Percentiles rank a stretch among this genome's conserved stretches.
These are phyloP conservation scores for Penicillium sclerotiorum DNA, from an alignment of 2,329 filamentous ascomycete genomes.

Conservation along the genomic window DNA sequence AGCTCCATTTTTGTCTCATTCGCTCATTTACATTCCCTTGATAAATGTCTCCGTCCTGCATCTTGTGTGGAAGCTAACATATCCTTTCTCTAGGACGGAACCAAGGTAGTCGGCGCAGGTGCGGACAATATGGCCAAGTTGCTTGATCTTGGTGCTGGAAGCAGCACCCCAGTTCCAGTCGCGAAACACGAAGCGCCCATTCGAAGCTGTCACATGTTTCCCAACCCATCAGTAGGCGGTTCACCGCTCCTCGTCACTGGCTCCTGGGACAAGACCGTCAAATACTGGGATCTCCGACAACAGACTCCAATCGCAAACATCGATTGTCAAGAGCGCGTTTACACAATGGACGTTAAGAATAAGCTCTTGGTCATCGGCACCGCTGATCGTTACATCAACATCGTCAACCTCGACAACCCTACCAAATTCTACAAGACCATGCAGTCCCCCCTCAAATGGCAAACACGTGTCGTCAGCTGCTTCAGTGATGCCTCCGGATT, in stretches of 20 bases:
- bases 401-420: conserved; percentile 87
- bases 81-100: conserved; percentile 72
- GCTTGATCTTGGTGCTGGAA: conserved; percentile 69
- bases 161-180: conserved; percentile 64
- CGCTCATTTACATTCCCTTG: conserved; percentile 5
- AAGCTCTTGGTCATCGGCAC: conserved; percentile 89
- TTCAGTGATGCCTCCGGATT: conserved; percentile 91
- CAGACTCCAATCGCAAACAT: conserved; percentile 49
- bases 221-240: conserved; percentile 53
- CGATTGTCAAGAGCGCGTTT: conserved; percentile 60
- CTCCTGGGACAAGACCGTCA: conserved; percentile 61
- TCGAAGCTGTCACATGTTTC: conserved; percentile 75
- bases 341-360: conserved; percentile 88
- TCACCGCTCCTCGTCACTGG: conserved; percentile 87
- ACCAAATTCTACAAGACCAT: conserved; percentile 93
- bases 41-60: not conserved
- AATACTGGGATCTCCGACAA: conserved; percentile 60
- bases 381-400: conserved; percentile 93
- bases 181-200: conserved; percentile 85
- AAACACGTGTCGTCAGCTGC: conserved; percentile 92
- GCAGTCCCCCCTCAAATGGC: conserved; percentile 96
- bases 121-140: conserved; percentile 90
- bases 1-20: conserved; percentile 28
- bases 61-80: no score
- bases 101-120: conserved; percentile 81